Base-by-base conservation (phyloP, 306 rosid genomes). In the Castanea mollissima region DNA sequence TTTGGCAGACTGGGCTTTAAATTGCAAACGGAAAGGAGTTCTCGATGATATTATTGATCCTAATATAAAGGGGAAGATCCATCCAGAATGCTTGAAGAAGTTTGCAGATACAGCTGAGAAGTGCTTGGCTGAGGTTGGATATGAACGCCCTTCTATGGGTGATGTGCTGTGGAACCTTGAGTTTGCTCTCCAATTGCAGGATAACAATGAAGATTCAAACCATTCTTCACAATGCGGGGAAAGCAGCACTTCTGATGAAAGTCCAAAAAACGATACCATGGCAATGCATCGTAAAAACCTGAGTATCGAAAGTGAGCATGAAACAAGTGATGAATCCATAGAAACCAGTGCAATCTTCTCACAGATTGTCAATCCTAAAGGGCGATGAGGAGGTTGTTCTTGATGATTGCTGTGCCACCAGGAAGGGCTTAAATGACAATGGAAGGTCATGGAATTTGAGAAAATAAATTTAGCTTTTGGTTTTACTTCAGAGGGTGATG, bases 151-250 rank as follows among this genome's bases (percentile, higher is more conserved):
- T 56, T 70, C 91, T 55, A 88, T 88, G 91, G 80, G 80, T 77
- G 91, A 88, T 86, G 58, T 88, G 52, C 25, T 79, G 71, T 86
- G 91, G 91, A 88, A 86, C 62, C 86, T 88, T 1, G 91, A 88
- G 78, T 86, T 86, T 68, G 89, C 91, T 71, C 88, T 88, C 62
- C 86, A 71, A 76, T 77, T 83, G 80, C 89, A 88, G 81, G 88
- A 81, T 5, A 83, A 76, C 54, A 27, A 1, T 4, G 84, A 59
- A 3, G 86, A 69, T 58, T 79, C 89, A 71, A 64, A 63, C 19
- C 76, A 21, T 4, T 58, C 88, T 67, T 9, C 87, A 4, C 52
- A 4, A 10, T 21, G 10, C 11, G 69, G 23, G 2, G 79, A 83
- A 6, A 35, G 14, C 12, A 86, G 81, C 46, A 73, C 77, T 49